Base-by-base conservation (phyloP, 345 rosid species). In the Pistacia atlantica region DNA sequence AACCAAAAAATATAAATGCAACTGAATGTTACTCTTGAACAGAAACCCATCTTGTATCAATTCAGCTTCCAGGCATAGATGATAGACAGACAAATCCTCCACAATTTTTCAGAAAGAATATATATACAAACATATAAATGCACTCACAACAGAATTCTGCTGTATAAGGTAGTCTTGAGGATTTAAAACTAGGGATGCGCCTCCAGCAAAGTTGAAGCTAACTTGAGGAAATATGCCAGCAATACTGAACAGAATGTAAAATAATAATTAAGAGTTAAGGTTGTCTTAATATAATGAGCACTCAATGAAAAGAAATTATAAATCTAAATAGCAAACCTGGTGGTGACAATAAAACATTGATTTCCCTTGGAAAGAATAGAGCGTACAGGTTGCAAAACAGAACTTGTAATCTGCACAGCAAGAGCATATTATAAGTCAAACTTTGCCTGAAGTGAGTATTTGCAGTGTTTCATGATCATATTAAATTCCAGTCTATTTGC, bases 181-280 rank as follows among this genome's bases (percentile, higher is more conserved):
- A 73, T 78, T 82, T 35, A 97, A 82, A 75, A 87, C 79, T 94
- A 97, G 79, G 70, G 98, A 89, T 76, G 97, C 90, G 56, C 93
- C 93, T 31, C 93, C 97, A 72, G 92, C 97, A 78, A 97, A 97
- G 89, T 92, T 90, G 65, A 97, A 89, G 78, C 90, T 87, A 84
- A 97, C 92, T 82, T 86, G 92, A 84, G 99, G 99, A 84, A 97
- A 97, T 82, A 86, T 65, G 56, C 82, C 84, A 51, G 79, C 66
- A 25, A 91, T 85, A 66, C 98, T 94, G 92, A 71, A 76, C 69
- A 76, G 20, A 63, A 80, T 58, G 75, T 35, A 73, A 70, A 75
- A 71, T 78, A 51, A 48, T 18, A 31, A 12, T 75, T 55, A 8
- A 72, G 65, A 64, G 72, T 77, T 69, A 65, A 31, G 22, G 70